Conservation (phyloP, 2,329 filamentous ascomycete species). For the Paracoccidioides lutzii region DNA sequence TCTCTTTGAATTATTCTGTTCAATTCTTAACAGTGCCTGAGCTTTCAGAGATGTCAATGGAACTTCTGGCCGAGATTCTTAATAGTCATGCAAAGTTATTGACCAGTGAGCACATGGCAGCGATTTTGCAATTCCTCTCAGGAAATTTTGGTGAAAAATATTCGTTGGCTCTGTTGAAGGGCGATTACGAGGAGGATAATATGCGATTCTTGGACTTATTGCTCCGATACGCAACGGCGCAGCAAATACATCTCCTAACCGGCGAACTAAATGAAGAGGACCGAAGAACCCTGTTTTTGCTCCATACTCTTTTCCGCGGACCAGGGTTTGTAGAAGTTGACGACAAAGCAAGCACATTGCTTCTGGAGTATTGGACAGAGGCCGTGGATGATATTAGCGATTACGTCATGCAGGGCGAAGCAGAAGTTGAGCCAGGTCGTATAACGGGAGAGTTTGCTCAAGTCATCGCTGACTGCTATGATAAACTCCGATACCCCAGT, state of each 20-base stretch:
- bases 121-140: constrained; percentile 23
- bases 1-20: constrained; percentile 6
- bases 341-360: constrained; percentile 24
- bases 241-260: constrained; percentile 21
- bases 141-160: constrained; percentile 23
- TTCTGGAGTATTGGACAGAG: constrained; percentile 33
- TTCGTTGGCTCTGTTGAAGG: constrained; percentile 21
- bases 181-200: constrained; percentile 26
- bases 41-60: constrained; percentile 21
- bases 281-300: constrained; percentile 22
- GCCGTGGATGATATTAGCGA: constrained; percentile 28
- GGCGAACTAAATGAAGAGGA: constrained; percentile 21
- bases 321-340: constrained; percentile 31
- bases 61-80: constrained; percentile 24
- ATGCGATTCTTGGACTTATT: constrained; percentile 31
- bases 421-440: constrained; percentile 16
- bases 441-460: constrained; percentile 28
- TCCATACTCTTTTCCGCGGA: constrained; percentile 28
- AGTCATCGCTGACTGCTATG: constrained; percentile 30
- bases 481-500: constrained; percentile 29
- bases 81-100: constrained; percentile 19
- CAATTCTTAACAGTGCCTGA: constrained; percentile 15
- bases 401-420: constrained; percentile 17
- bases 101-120: constrained; percentile 15
- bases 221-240: constrained; percentile 23